Percentiles rank a stretch among this genome's conserved stretches.
Conservation (phyloP, 129 eudicot species). For the Escallonia herrerae region DNA sequence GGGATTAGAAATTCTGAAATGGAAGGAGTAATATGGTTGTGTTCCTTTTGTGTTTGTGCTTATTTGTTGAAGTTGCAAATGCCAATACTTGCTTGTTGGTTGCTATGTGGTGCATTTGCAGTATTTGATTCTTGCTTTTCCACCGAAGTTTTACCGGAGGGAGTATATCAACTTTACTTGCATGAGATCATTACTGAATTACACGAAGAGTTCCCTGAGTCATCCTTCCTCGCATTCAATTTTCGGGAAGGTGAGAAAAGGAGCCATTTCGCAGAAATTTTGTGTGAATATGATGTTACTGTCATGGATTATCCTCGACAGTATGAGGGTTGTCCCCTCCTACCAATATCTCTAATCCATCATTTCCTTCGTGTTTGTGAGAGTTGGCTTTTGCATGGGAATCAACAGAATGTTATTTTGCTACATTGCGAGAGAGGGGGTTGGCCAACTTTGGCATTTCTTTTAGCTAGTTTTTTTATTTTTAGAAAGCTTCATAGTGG, state of each 20-base stretch:
- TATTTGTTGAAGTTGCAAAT: neutral
- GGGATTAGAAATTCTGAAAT: too few relatives aligned
- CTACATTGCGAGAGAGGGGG: conserved; percentile 98
- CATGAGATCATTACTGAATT: conserved; percentile 79
- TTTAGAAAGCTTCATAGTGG: conserved; percentile 77
- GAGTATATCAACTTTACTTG: conserved; percentile 71
- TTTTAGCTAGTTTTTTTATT: conserved; percentile 78
- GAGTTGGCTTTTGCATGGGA: conserved; percentile 66
- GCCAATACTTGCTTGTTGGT: neutral
- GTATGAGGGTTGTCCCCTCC: conserved; percentile 86
- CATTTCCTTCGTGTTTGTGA: conserved; percentile 91
- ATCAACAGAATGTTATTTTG: conserved; percentile 63
- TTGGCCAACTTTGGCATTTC: conserved; percentile 88
- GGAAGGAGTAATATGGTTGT: neutral
- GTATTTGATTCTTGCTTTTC: conserved; percentile 98
- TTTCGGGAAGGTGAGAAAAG: conserved; percentile 91
- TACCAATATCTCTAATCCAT: conserved; percentile 82
- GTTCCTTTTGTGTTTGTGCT: conserved; percentile 1
- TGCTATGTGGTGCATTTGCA: conserved; percentile 32
- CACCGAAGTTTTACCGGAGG: conserved; percentile 82
- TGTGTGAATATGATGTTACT: conserved; percentile 83
- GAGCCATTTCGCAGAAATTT: conserved; percentile 80
- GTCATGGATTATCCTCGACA: conserved; percentile 97
- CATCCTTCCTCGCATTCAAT: conserved; percentile 86
- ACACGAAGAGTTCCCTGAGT: conserved; percentile 80